Evolutionary conservation across 2,329 filamentous ascomycete species (phyloP).

Genomic region (Sarocladium oryzae): DNA sequence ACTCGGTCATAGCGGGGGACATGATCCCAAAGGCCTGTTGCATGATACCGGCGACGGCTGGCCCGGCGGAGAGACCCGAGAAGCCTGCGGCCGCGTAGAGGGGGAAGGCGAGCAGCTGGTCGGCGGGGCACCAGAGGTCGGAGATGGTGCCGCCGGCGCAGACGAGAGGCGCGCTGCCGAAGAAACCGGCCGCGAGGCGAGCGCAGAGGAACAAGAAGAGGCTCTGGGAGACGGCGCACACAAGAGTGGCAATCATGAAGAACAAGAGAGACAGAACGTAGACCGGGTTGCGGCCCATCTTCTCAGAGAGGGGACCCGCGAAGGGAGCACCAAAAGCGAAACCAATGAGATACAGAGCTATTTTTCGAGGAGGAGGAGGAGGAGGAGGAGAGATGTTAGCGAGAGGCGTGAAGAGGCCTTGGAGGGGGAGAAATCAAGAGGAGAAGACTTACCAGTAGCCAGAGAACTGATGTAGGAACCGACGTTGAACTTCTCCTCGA

Average conservation of each 20-base stretch:
- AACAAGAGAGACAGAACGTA: slow-evolving; percentile 34
- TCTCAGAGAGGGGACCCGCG: slow-evolving; percentile 55
- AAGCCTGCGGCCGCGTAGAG: slow-evolving; percentile 3
- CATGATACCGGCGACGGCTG: neutral
- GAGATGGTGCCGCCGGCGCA: slow-evolving; percentile 59
- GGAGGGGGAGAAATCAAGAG: neutral
- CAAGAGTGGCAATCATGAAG: slow-evolving; percentile 42
- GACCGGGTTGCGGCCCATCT: slow-evolving; percentile 44
- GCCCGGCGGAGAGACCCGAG: neutral
- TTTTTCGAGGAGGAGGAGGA: no score
- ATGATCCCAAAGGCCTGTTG: neutral
- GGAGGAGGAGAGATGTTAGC: slow-evolving; percentile 20
- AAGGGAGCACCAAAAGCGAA: slow-evolving; percentile 52
- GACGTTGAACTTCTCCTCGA: neutral
- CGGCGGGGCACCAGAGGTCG: slow-evolving; percentile 37
- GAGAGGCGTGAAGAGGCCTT: neutral
- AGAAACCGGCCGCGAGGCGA: slow-evolving; percentile 53
- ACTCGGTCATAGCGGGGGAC: neutral
- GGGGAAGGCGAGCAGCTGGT: slow-evolving; percentile 4
- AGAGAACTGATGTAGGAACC: neutral
- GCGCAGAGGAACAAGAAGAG: slow-evolving; percentile 54
- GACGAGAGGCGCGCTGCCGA: slow-evolving; percentile 54
- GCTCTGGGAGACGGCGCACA: slow-evolving; percentile 43
- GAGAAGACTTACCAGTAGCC: neutral
- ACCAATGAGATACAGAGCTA: slow-evolving; percentile 26